Evolutionary conservation across 106 monocot genomes (phyloP).

Genomic region (Dendrobium catenatum): DNA sequence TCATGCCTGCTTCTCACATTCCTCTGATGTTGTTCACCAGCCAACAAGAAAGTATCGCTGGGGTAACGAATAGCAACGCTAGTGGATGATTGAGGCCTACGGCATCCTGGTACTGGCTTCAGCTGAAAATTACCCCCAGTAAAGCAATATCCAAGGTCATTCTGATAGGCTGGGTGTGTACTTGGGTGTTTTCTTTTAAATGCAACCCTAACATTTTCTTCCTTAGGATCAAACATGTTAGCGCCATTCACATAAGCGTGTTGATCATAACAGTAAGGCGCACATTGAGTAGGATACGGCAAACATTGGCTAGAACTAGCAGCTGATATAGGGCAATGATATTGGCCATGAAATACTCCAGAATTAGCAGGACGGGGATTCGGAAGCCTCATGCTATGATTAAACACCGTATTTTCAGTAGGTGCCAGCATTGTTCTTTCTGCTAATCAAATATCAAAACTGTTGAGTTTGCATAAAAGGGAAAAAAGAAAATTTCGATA

Average conservation of each 20-base stretch:
- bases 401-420: not conserved
- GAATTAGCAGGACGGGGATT: conserved; percentile 6
- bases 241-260: not conserved
- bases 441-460: conserved; percentile 3
- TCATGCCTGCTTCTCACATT: conserved; percentile 10
- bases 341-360: not conserved
- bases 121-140: not conserved
- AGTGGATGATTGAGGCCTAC: not conserved
- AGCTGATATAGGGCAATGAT: not conserved
- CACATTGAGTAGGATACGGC: not conserved
- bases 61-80: not conserved
- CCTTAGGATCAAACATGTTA: not conserved
- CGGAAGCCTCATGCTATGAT: not conserved
- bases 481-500: not conserved
- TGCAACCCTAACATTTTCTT: not conserved
- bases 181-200: conserved; percentile 1
- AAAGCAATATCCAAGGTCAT: not conserved
- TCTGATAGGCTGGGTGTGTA: not conserved
- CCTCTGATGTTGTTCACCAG: not conserved
- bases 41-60: not conserved
- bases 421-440: not conserved
- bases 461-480: not conserved
- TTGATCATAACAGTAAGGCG: not conserved
- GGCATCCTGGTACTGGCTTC: not conserved
- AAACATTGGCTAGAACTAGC: not conserved